Base-by-base conservation (phyloP, 2,329 filamentous ascomycete genomes). In the Pseudonectria buxi region DNA sequence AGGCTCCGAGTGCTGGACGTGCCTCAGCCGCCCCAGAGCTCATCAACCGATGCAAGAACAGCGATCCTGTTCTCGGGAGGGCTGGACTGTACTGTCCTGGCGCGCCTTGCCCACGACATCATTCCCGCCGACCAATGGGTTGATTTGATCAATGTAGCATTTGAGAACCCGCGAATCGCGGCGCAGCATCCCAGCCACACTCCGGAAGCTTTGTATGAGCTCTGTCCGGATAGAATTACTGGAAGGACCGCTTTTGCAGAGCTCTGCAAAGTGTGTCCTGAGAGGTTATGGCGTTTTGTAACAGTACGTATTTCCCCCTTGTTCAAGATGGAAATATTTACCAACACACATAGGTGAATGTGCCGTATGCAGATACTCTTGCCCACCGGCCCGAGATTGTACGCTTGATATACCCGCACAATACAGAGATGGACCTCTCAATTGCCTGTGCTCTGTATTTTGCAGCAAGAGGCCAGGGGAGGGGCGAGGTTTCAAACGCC, bases 371-470 rank as follows among this genome's bases (percentile, higher is more conserved):
- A 6, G 84, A 94, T 49, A 84, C 81, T 0, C 56, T 80, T 28
- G 68, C 71, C 3, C 84, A 94, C 50, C 78, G 86, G 42, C 53
- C 71, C 3, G 72, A 71, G 16, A 75, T 98, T 14, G 74, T 89
- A 26, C 72, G 76, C 3, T 68, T 98, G 13, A 95, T 98, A 58
- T 72, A 83, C 48, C 92, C 92, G 0, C 92, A 98, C 61, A 90
- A 95, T 47, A 98, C 92, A 0, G 92, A 98, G 61, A 98, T 98
- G 92, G 92, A 98, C 53, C 70, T 98, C 1, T 98, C 92, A 4
- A 98, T 98, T 50, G 84, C 86, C 1, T 83, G 76, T 49, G 92
- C 92, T 0, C 69, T 98, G n/a, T 96, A 95, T 59, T 98, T 98
- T 64, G 88, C 92, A 6, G 81, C 90, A 1, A 76, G 87, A 26